phyloP scores from a whole-genome alignment of 2,329 filamentous ascomycete genomes.

The Hymenoscyphus linearis region DNA sequence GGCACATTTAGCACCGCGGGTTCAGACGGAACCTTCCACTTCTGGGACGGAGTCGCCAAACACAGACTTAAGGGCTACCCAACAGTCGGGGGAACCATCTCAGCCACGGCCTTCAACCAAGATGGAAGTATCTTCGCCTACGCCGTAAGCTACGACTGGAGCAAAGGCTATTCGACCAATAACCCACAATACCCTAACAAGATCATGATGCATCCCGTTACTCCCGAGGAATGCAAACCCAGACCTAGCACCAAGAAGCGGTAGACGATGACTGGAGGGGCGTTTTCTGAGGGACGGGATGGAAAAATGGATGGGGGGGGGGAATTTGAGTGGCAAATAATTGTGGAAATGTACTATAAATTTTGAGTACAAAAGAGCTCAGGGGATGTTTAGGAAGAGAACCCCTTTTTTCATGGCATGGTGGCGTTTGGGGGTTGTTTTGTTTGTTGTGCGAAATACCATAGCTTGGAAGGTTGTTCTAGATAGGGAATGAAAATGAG shows the following conservation, averaged over 20 bases:
- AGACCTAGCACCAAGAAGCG: conserved; percentile 35
- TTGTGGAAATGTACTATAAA: not conserved
- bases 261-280: conserved; percentile 15
- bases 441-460: conserved; percentile 3
- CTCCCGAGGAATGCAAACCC: conserved; percentile 58
- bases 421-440: not conserved
- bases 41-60: conserved; percentile 92
- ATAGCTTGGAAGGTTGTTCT: not conserved
- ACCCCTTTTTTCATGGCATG: not conserved
- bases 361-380: not conserved
- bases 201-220: conserved; percentile 78
- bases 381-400: not conserved
- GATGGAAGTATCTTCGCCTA: conserved; percentile 81
- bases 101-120: conserved; percentile 84
- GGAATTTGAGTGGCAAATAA: not conserved
- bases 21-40: conserved; percentile 92
- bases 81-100: conserved; percentile 78
- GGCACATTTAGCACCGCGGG: conserved; percentile 98
- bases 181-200: conserved; percentile 69
- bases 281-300: not conserved
- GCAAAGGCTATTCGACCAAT: conserved; percentile 88
- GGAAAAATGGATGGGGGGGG: not conserved
- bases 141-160: conserved; percentile 95
- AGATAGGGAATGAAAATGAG: not conserved
- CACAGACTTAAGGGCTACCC: conserved; percentile 87